phyloP scores from a whole-genome alignment of 306 rosid genomes.

The Phaseolus lunatus region DNA sequence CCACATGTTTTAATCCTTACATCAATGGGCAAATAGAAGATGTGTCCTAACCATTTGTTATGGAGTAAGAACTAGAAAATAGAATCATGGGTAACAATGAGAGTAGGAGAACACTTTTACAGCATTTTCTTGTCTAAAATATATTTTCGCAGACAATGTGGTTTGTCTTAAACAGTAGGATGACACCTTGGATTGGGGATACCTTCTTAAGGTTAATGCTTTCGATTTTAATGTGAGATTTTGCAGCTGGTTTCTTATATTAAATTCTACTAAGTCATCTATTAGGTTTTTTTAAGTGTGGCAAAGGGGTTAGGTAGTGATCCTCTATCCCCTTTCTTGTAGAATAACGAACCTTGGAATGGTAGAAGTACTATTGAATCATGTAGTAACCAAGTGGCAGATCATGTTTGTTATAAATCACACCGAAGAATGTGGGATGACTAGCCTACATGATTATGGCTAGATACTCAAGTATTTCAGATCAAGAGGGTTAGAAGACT shows the following conservation, averaged over 20 bases:
- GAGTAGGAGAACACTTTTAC: background rate
- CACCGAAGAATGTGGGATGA: background rate
- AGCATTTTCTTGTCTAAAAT: conserved; percentile 23
- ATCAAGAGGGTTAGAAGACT: background rate
- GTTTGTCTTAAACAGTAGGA: conserved; percentile 28
- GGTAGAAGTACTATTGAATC: background rate
- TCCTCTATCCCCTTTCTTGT: conserved; percentile 1
- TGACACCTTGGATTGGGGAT: no score
- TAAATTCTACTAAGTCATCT: no score
- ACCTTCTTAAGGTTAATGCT: no score
- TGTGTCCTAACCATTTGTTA: conserved; percentile 16
- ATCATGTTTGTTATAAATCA: background rate
- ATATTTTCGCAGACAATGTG: background rate
- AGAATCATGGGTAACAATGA: no score
- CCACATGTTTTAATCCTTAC: conserved; percentile 6
- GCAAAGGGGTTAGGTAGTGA: no score
- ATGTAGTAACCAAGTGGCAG: background rate
- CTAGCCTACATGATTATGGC: background rate
- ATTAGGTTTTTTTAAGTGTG: no score
- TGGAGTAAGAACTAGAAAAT: conserved; percentile 12
- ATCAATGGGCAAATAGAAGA: conserved; percentile 11
- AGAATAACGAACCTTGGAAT: background rate
- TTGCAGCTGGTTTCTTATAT: no score
- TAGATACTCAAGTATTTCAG: background rate
- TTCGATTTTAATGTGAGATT: no score